Percentiles rank a stretch among this genome's conserved stretches.
phyloP scores from a whole-genome alignment of 2,329 filamentous ascomycete species.

The Exophiala sp. region DNA sequence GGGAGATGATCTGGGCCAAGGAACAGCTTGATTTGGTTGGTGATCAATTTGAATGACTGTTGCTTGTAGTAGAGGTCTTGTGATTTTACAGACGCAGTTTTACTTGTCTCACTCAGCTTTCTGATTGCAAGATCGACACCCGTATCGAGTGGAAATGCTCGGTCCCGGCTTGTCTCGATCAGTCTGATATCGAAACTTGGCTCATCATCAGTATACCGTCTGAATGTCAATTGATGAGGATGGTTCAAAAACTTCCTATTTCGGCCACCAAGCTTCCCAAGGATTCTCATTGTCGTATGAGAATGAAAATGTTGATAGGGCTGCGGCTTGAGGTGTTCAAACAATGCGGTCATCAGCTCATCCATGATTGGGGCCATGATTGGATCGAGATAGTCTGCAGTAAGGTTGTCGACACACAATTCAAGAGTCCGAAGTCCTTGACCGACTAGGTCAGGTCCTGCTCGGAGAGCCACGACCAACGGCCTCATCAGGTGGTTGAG shows the following conservation, averaged over 20 bases:
- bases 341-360: constrained; percentile 95
- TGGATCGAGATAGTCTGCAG: constrained; percentile 93
- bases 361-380: constrained; percentile 99
- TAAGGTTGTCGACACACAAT: constrained; percentile 95
- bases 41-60: constrained; percentile 84
- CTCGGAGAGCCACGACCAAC: constrained; percentile 88
- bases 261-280: constrained; percentile 91
- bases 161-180: constrained; percentile 82
- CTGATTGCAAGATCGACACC: constrained; percentile 85
- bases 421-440: constrained; percentile 92
- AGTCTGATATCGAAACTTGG: constrained; percentile 85
- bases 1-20: constrained; percentile 84
- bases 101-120: constrained; percentile 78
- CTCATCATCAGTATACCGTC: constrained; percentile 80
- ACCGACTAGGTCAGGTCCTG: constrained; percentile 88
- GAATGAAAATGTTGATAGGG: constrained; percentile 97
- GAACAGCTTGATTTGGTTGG: constrained; percentile 82
- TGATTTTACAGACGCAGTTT: constrained; percentile 57
- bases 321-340: constrained; percentile 88
- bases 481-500: constrained; percentile 96
- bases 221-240: constrained; percentile 77
- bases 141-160: constrained; percentile 80
- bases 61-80: constrained; percentile 86
- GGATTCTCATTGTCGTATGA: constrained; percentile 94
- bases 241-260: constrained; percentile 95